Evolutionary conservation across 2,329 filamentous ascomycete species (phyloP), one percentile per base, ranked within the genome.

Genomic region (Dryadomyces quercivorus): DNA sequence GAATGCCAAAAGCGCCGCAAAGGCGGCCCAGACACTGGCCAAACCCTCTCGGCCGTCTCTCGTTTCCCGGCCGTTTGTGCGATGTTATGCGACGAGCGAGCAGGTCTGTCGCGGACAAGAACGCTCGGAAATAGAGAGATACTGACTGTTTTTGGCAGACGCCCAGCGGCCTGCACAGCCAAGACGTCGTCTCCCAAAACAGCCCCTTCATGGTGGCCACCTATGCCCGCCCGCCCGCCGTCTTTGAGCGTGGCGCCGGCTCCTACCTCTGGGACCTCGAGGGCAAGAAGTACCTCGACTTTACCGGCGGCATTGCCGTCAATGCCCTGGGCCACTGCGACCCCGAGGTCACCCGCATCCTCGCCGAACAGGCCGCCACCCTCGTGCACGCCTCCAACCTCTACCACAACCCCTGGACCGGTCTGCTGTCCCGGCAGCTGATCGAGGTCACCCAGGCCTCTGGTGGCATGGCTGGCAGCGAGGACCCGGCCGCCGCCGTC

Each of bases 361-460:
- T 97, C 58, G 78, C 84, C 12, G 54, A 58, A 46, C 56, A 80
- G 81, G 77, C 84, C 34, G 75, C 85, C 64, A 90, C 84, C 8
- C 80, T 98, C 51, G 79, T 96, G 55, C 93, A 98, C 70, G 86
- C 88, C 49, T 96, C 90, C 12, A 98, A 98, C 69, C 80, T 98
- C 20, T 98, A 97, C 77, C 87, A 96, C 72, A 98, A 97, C 71
- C 85, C 86, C 2, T 96, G 93, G 88, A 96, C 88, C 1, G 92
- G 92, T 36, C 82, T 85, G 2, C 81, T 98, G 52, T 95, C 89
- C 59, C 84, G 93, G 68, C 75, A 90, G 22, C 78, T 98, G 22
- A 81, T 98, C 38, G 80, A 92, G 63, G 84, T 85, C 69, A 98
- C 93, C 0, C 70, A 79, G 53, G 81, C 85, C 63, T 84, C 86